Evolutionary conservation across 164 flowering plant genomes (phyloP), one percentile per base, ranked within the genome.

Genomic region (Cinnamomum chago): DNA sequence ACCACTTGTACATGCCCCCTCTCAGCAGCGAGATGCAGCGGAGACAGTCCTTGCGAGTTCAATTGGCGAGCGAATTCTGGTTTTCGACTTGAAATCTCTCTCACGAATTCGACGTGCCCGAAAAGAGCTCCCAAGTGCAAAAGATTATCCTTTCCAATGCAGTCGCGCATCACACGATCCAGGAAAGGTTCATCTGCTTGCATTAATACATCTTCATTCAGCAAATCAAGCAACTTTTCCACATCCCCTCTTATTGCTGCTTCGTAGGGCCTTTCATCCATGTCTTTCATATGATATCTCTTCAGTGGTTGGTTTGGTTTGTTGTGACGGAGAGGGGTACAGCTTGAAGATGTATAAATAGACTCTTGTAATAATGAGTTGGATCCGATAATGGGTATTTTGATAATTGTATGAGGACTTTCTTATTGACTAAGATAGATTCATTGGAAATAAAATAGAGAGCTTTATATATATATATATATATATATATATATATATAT

Each of bases 1-100:
- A 84, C 81, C 62, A 82, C 83, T 15, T 84, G 86, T 23, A 86
- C 25, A 68, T 87, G 86, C 18, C 90, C 90, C 76, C 82, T 87
- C 77, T 78, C 75, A 73, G 85, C 83, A 18, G 88, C 83, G 3
- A 79, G 27, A 77, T 89, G 92, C 24, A 89, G 77, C 1, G 90
- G 89, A 1, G 84, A 72, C 33, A 77, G 75, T 6, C 88, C 88
- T 18, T 83, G 50, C 0, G 28, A 10, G 71, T 83, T 84, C 60
- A 58, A 78, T 40, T 75, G 82, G 77, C 70, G 65, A 5, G 86
- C 84, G 50, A 88, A 84, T 3, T 85, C 85, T 1, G 87, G 84
- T 0, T 81, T 82, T 13, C 64, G 78, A 64, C 76, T 76, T 13
- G 86, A 24, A 7, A 88, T 58, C 68, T 83, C 87, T 73, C 81